Base-by-base conservation (phyloP, 2,329 filamentous ascomycete genomes). In the Coniochaeta sp. region DNA sequence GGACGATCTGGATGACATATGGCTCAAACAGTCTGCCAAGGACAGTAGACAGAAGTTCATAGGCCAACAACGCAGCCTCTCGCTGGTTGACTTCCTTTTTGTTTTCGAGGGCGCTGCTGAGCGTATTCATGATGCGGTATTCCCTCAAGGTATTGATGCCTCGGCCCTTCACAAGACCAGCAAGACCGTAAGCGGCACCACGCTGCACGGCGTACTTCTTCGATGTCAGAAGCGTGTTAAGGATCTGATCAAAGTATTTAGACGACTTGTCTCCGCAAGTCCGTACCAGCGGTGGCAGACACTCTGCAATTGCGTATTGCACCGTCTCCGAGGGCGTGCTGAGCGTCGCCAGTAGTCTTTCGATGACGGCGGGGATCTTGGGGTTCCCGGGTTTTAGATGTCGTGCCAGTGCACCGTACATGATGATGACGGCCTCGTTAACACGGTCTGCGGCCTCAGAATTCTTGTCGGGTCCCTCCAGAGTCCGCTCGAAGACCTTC, bases 261-360 rank as follows among this genome's bases (percentile, higher is more conserved):
- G 87, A 84, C 3, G 89, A 87, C 69, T 93, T 89, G 62, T 93
- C 86, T 32, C 84, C 84, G 55, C 89, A 93, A 2, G 91, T 89
- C 61, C 86, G 87, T 34, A 99, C 86, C n/a, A 99, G 81, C 1
- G 95, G 93, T 16, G 95, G 93, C 24, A 99, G 79, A 68, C 95
- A 99, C 69, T 95, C 91, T 3, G 96, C 92, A 61, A 98, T 93
- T 55, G 95, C 95, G 71, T 95, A 97, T 73, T 99, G 95, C 1
- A 99, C 95, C 17, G 91, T 93, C 74, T 99, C 95, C 0, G 95
- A 98, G 30, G 95, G 95, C 14, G 93, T 98, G 72, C 89, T 95
- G 52, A 99, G 79, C 7, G 96, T 97, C 24, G 87, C 85, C 60
- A 99, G 81, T 24, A 99, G 80, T 63, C 92, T 86, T 66, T 93